Evolutionary conservation across 75 land plant genomes (phyloP).

Genomic region (Cryptomeria japonica): DNA sequence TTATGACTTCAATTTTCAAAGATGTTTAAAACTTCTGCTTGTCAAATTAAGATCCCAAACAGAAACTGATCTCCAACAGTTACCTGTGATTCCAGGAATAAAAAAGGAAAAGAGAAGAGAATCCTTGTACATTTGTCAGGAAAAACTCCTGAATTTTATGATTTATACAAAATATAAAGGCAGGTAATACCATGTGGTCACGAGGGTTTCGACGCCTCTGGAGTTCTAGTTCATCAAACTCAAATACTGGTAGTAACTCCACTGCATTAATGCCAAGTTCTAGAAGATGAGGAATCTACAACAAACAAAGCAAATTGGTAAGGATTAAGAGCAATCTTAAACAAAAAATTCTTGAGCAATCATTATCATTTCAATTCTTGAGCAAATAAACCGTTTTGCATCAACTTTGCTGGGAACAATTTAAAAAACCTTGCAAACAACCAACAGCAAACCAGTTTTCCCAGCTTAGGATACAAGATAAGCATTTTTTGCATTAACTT

Average conservation of each 20-base stretch:
- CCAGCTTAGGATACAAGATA: not conserved
- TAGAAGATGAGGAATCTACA: constrained; percentile 90
- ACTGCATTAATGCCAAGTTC: constrained; percentile 97
- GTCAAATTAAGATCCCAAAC: not conserved
- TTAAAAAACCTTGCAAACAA: not conserved
- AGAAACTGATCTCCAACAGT: not conserved
- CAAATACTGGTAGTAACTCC: constrained; percentile 93
- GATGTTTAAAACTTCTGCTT: not conserved
- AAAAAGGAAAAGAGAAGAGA: not conserved
- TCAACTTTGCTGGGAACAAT: not conserved
- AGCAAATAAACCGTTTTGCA: not conserved
- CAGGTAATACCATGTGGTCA: constrained; percentile 81
- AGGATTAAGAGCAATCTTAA: not conserved
- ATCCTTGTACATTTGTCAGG: not conserved
- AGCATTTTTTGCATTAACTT: not conserved
- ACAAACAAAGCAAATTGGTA: not conserved
- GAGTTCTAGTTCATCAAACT: constrained; percentile 96
- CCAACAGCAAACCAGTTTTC: not conserved
- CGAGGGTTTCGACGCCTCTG: constrained; percentile 88
- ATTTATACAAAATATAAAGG: not conserved
- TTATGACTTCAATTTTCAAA: not conserved
- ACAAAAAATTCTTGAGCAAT: not conserved
- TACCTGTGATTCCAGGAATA: not conserved
- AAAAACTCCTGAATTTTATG: not conserved
- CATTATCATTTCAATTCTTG: not conserved